phyloP scores from a whole-genome alignment of 2,329 filamentous ascomycete genomes.

The Ascochyta pisi region DNA sequence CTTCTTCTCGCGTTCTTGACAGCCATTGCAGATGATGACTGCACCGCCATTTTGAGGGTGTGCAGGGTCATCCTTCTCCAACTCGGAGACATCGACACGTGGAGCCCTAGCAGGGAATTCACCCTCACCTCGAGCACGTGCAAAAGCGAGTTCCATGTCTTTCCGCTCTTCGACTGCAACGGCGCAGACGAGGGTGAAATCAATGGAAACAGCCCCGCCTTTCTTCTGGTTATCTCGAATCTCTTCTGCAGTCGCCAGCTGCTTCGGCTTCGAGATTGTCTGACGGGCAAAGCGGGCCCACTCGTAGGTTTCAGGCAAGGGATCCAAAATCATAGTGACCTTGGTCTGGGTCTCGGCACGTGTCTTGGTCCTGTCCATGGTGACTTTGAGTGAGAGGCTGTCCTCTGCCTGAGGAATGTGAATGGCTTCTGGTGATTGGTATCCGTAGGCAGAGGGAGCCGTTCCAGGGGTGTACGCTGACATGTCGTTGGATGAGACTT shows the following conservation, averaged over 20 bases:
- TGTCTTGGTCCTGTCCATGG: slow-evolving; percentile 67
- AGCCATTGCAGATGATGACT: slow-evolving; percentile 89
- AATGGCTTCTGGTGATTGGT: slow-evolving; percentile 35
- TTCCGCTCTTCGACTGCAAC: slow-evolving; percentile 83
- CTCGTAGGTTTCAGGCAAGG: slow-evolving; percentile 76
- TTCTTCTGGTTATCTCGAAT: slow-evolving; percentile 77
- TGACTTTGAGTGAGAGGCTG: slow-evolving; percentile 29
- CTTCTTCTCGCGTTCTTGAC: slow-evolving; percentile 89
- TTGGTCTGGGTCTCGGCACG: slow-evolving; percentile 97
- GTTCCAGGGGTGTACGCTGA: slow-evolving; percentile 15
- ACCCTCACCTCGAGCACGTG: slow-evolving; percentile 59
- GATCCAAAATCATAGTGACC: slow-evolving; percentile 79
- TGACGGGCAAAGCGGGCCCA: slow-evolving; percentile 86
- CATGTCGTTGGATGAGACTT: slow-evolving; percentile 31
- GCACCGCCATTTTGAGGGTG: slow-evolving; percentile 89
- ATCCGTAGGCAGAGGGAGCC: slow-evolving; percentile 13
- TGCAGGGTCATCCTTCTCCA: slow-evolving; percentile 67
- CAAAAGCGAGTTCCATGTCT: slow-evolving; percentile 71
- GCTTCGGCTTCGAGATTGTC: slow-evolving; percentile 93
- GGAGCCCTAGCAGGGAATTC: slow-evolving; percentile 46
- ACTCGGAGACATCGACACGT: slow-evolving; percentile 51
- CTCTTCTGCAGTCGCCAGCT: slow-evolving; percentile 76
- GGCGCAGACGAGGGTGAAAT: slow-evolving; percentile 74
- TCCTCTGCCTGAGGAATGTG: slow-evolving; percentile 36
- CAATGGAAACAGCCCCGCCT: slow-evolving; percentile 48